A percentile compares a stretch with the other conserved stretches of the same genome.
Evolutionary conservation across 2,329 filamentous ascomycete genomes (phyloP).

Genomic region (Aspergillus uvarum): DNA sequence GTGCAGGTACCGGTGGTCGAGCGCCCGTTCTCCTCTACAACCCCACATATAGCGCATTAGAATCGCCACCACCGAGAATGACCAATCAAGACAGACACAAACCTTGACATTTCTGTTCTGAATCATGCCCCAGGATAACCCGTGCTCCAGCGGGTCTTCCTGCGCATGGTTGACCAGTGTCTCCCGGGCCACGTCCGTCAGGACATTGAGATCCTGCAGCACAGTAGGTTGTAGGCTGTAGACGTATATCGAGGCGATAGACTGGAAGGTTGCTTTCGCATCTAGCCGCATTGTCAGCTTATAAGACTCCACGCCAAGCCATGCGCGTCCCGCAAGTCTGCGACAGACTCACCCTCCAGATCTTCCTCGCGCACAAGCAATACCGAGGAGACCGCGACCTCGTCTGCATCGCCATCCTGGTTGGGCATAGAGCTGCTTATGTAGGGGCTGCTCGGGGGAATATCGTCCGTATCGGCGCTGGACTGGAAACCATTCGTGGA

Average conservation of each 20-base stretch:
- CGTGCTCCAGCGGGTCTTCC: conserved; percentile 60
- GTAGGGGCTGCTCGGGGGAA: conserved; percentile 64
- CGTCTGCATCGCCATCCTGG: conserved; percentile 50
- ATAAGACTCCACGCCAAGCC: background rate
- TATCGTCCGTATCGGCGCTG: conserved; percentile 56
- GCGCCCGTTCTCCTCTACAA: conserved; percentile 49
- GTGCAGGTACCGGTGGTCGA: conserved; percentile 37
- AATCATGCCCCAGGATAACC: conserved; percentile 70
- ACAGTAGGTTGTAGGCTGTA: conserved; percentile 78
- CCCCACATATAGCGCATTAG: background rate
- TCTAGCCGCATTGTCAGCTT: conserved; percentile 47
- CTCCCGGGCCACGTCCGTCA: conserved; percentile 69
- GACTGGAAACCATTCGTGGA: conserved; percentile 40
- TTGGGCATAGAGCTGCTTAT: conserved; percentile 67
- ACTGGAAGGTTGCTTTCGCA: conserved; percentile 65
- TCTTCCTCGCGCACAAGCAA: conserved; percentile 71
- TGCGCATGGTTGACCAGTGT: conserved; percentile 56
- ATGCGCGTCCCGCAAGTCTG: background rate
- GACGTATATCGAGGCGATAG: conserved; percentile 77
- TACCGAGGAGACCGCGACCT: conserved; percentile 58
- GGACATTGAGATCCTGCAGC: conserved; percentile 68
- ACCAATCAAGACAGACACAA: conserved; percentile 4
- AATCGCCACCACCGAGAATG: background rate
- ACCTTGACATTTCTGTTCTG: conserved; percentile 67
- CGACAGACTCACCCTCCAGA: conserved; percentile 57